These are phyloP conservation scores for Candida tropicalis DNA, from an alignment of 1,139 yeast species.

Conservation along the genomic window DNA sequence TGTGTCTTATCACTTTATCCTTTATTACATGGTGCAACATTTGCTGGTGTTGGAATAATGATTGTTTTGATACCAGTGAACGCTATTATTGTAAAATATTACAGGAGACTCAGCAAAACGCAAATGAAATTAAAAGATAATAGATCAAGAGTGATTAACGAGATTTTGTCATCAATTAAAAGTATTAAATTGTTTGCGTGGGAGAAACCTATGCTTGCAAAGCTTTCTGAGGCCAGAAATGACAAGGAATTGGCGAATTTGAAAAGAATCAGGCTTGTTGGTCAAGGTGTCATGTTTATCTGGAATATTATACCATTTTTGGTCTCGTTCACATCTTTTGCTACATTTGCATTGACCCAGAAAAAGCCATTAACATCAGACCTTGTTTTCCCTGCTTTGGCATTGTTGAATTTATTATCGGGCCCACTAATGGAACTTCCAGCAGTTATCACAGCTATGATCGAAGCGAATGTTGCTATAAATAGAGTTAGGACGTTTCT, in stretches of 20 bases:
- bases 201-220: constrained; percentile 36
- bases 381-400: constrained; percentile 37
- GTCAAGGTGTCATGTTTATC: constrained; percentile 29
- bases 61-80: constrained; percentile 32
- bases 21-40: constrained; percentile 33
- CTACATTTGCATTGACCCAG: constrained; percentile 21
- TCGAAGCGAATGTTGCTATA: constrained; percentile 34
- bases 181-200: constrained; percentile 38
- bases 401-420: constrained; percentile 33
- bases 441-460: constrained; percentile 24
- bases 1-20: constrained; percentile 28
- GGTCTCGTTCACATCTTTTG: constrained; percentile 30
- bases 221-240: constrained; percentile 32
- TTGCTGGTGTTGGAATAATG: constrained; percentile 32
- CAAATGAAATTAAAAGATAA: constrained; percentile 66
- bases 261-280: constrained; percentile 26
- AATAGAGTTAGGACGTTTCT: constrained; percentile 30
- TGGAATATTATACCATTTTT: constrained; percentile 37
- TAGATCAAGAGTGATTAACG: constrained; percentile 35
- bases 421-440: constrained; percentile 35
- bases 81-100: constrained; percentile 41
- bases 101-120: constrained; percentile 51
- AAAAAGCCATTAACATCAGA: constrained; percentile 31
- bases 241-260: constrained; percentile 29
- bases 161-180: constrained; percentile 35